These are phyloP conservation scores for Pterula multifida DNA, from an alignment of 1,284 basidiomycete genomes.

Conservation along the genomic window DNA sequence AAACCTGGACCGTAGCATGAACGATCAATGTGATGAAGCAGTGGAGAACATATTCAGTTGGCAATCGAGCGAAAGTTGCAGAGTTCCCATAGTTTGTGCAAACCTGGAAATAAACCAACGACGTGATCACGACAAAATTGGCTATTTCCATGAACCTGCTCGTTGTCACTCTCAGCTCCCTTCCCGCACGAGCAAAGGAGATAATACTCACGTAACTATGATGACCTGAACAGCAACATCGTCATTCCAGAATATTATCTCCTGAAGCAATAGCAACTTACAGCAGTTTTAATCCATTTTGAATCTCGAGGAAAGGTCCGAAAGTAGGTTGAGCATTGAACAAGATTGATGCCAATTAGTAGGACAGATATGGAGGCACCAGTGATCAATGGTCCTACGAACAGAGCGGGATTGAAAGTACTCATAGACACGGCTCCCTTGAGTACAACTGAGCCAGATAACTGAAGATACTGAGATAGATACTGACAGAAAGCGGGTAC, in stretches of 20 bases:
- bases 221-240: too few relatives aligned
- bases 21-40: not conserved
- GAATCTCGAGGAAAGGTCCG: not conserved
- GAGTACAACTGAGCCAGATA: too few relatives aligned
- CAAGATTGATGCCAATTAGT: not conserved
- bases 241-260: too few relatives aligned
- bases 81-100: not conserved
- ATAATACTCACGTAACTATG: not conserved
- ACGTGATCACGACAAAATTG: not conserved
- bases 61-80: not conserved
- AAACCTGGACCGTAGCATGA: not conserved
- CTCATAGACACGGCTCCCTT: too few relatives aligned
- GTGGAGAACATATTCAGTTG: not conserved
- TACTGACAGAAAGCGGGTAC: too few relatives aligned
- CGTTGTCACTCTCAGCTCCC: not conserved
- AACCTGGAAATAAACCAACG: not conserved
- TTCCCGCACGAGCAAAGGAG: not conserved
- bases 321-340: not conserved
- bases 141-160: not conserved
- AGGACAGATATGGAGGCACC: not conserved
- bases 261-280: too few relatives aligned
- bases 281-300: not conserved
- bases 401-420: not conserved
- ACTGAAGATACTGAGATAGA: too few relatives aligned
- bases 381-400: not conserved